Evolutionary conservation across 2,329 filamentous ascomycete species (phyloP).

Genomic region (Trichoderma pleuroti): DNA sequence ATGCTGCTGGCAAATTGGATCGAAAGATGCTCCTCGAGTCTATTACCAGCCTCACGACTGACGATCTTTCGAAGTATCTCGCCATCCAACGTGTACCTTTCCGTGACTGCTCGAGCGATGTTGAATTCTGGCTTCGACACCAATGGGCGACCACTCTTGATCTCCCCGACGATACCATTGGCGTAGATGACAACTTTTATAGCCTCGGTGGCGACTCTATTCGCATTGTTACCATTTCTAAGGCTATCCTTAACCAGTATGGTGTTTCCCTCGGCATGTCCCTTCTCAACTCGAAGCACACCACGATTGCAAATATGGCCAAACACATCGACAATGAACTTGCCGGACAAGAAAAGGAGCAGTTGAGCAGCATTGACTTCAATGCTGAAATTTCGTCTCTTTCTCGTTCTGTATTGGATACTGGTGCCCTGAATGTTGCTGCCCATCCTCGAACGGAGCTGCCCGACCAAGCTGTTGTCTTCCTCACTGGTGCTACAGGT

Average conservation of each 20-base stretch:
- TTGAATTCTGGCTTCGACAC: slow-evolving; percentile 3
- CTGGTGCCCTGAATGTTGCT: neutral
- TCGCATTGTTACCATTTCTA: slow-evolving; percentile 22
- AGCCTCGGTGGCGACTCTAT: slow-evolving; percentile 25
- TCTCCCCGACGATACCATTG: slow-evolving; percentile 17
- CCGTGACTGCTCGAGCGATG: slow-evolving; percentile 8
- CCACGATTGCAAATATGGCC: slow-evolving; percentile 22
- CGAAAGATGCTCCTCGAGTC: neutral
- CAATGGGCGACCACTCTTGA: slow-evolving; percentile 13
- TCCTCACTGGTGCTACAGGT: slow-evolving; percentile 23
- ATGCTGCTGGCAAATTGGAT: slow-evolving; percentile 11
- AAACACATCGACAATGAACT: slow-evolving; percentile 17
- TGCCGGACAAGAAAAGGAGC: neutral
- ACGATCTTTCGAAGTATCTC: neutral
- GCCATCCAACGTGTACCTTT: slow-evolving; percentile 4
- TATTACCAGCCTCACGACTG: neutral
- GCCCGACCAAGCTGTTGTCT: slow-evolving; percentile 14
- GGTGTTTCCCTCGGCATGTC: slow-evolving; percentile 21
- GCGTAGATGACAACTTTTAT: slow-evolving; percentile 24
- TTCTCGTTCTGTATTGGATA: neutral
- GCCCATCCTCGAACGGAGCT: neutral
- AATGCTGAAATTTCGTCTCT: slow-evolving; percentile 3
- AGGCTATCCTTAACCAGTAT: slow-evolving; percentile 18
- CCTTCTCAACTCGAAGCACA: slow-evolving; percentile 23
- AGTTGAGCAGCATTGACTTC: neutral